Evolutionary conservation across 148 eudicot species (phyloP).

Genomic region (Camellia granthamiana): DNA sequence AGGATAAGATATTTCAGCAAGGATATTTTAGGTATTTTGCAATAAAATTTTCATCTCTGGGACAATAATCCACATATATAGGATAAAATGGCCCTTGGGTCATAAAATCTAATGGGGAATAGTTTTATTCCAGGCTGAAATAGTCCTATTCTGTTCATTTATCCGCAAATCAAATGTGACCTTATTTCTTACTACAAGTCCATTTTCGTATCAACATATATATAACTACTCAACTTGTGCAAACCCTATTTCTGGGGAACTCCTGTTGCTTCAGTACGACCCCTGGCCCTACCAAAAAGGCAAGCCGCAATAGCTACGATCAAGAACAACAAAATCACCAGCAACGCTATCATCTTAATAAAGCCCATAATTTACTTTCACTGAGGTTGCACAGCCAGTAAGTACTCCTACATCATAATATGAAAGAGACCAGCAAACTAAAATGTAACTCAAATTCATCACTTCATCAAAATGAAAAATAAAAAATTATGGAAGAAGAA

Average conservation of each 20-base stretch:
- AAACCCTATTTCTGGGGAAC: constrained; percentile 23
- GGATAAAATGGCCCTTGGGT: too few relatives aligned
- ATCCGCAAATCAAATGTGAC: too few relatives aligned
- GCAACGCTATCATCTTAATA: constrained; percentile 44
- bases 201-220: too few relatives aligned
- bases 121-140: too few relatives aligned
- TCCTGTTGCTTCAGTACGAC: constrained; percentile 22
- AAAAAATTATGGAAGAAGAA: not conserved
- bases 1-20: too few relatives aligned
- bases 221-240: too few relatives aligned
- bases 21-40: too few relatives aligned
- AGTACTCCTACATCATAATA: not conserved
- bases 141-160: too few relatives aligned
- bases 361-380: constrained; percentile 34
- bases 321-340: constrained; percentile 39
- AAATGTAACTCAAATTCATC: not conserved
- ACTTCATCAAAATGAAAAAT: not conserved
- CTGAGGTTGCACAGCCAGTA: not conserved
- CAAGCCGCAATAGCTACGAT: constrained; percentile 54
- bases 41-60: too few relatives aligned
- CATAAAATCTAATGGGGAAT: too few relatives aligned
- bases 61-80: too few relatives aligned
- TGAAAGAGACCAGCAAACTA: not conserved
- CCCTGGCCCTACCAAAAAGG: constrained; percentile 46
- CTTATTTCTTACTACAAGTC: not conserved